phyloP scores from a whole-genome alignment of 805 yeast genomes.

The Monosporozyma servazzii region DNA sequence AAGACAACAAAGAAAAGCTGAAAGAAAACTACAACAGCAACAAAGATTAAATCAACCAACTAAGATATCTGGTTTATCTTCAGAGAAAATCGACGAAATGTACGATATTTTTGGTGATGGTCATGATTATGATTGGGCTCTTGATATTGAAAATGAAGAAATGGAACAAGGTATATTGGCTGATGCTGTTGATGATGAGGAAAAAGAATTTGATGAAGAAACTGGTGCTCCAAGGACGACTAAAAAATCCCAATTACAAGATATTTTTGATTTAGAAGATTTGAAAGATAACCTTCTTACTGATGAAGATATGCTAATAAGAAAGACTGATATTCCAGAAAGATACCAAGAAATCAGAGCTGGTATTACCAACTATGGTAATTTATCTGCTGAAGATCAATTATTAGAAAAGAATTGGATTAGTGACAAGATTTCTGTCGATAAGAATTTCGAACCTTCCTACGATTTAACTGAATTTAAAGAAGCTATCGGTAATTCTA shows the following conservation, averaged over 20 bases:
- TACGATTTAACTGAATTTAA: constrained; percentile 45
- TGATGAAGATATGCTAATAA: constrained; percentile 79
- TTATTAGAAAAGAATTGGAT: constrained; percentile 74
- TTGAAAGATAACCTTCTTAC: constrained; percentile 85
- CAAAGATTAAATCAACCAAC: constrained; percentile 45
- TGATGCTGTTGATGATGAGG: constrained; percentile 12
- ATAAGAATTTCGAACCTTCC: constrained; percentile 38
- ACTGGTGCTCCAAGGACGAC: constrained; percentile 21
- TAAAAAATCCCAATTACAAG: constrained; percentile 47
- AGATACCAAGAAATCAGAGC: constrained; percentile 71
- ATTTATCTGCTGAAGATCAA: constrained; percentile 57
- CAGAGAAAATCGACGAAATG: constrained; percentile 85
- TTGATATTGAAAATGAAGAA: constrained; percentile 56
- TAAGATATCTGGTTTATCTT: constrained; percentile 57
- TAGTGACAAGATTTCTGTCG: constrained; percentile 48
- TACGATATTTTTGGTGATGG: constrained; percentile 97
- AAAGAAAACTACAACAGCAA: constrained; percentile 29
- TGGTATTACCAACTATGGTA: constrained; percentile 55
- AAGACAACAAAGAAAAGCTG: constrained; percentile 33
- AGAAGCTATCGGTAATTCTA: constrained; percentile 61
- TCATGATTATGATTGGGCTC: constrained; percentile 95
- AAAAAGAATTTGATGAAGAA: constrained; percentile 31
- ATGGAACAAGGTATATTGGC: constrained; percentile 30
- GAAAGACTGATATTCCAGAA: constrained; percentile 86
- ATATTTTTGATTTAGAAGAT: constrained; percentile 92